A percentile compares a stretch with the other conserved stretches of the same genome.
phyloP scores from a whole-genome alignment of 2,329 filamentous ascomycete genomes.

The Scedosporium apiospermum region DNA sequence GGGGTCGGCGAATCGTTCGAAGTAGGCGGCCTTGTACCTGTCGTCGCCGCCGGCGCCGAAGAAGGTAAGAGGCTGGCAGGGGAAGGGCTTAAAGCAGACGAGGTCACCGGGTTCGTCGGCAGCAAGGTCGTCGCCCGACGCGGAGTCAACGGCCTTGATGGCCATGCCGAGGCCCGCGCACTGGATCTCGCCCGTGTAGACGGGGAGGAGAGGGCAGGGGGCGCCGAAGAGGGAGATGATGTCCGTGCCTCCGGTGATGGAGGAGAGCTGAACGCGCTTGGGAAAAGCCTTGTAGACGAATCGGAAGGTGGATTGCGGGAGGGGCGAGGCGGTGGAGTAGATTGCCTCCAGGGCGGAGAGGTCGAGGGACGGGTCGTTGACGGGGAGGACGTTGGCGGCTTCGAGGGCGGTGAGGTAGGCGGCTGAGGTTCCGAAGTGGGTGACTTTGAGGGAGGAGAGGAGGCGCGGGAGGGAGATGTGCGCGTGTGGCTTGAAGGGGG shows the following conservation, averaged over 20 bases:
- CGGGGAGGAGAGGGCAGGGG: constrained; percentile 66
- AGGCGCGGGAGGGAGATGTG: constrained; percentile 75
- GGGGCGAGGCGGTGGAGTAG: constrained; percentile 86
- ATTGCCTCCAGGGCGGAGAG: constrained; percentile 67
- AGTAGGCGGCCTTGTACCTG: constrained; percentile 82
- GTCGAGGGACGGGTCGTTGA: constrained; percentile 40
- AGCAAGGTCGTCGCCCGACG: constrained; percentile 43
- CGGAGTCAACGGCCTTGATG: constrained; percentile 50
- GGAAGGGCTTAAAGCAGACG: constrained; percentile 78
- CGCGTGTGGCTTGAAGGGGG: constrained; percentile 72
- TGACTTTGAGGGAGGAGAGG: constrained; percentile 71
- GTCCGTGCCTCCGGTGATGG: constrained; percentile 92
- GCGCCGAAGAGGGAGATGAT: constrained; percentile 93
- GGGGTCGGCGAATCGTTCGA: constrained; percentile 59
- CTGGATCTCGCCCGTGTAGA: constrained; percentile 66
- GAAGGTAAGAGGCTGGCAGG: constrained; percentile 84
- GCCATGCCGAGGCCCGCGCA: constrained; percentile 72
- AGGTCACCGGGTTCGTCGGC: constrained; percentile 73
- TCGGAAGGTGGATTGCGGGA: constrained; percentile 85
- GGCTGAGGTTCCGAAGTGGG: constrained; percentile 89
- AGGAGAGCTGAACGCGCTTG: constrained; percentile 70
- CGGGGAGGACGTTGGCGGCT: constrained; percentile 57
- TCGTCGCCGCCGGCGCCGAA: constrained; percentile 62
- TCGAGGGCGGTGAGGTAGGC: constrained; percentile 90
- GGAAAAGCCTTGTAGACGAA: constrained; percentile 86